phyloP scores from a whole-genome alignment of 2,329 filamentous ascomycete species.

The Blastomyces percursus region DNA sequence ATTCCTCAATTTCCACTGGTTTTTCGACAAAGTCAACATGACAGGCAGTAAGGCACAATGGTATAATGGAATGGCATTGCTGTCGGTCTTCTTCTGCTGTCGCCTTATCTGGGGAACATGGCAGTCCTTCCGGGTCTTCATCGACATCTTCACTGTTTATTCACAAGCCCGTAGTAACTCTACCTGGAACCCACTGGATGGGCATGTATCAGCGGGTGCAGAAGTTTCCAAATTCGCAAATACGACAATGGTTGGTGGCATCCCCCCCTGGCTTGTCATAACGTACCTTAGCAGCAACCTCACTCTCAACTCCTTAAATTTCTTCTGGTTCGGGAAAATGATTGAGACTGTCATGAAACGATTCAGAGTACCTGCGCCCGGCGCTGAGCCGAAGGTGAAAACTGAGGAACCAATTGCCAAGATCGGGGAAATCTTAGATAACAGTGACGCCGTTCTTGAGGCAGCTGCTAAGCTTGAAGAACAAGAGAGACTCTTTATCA shows the following conservation, averaged over 20 bases:
- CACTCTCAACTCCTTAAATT: constrained; percentile 51
- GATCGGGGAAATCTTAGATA: constrained; percentile 20
- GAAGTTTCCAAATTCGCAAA: constrained; percentile 42
- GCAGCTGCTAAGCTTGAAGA: constrained; percentile 16
- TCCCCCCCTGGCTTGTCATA: constrained; percentile 49
- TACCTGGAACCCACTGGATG: constrained; percentile 21
- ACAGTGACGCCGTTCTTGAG: constrained; percentile 28
- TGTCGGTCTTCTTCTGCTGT: constrained; percentile 50
- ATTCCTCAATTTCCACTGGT: constrained; percentile 60
- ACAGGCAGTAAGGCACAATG: constrained; percentile 51
- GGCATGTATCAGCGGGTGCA: constrained; percentile 29
- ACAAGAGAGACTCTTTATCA: constrained; percentile 13
- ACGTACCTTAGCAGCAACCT: constrained; percentile 50
- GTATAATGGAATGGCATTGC: constrained; percentile 52
- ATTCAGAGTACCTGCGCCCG: constrained; percentile 37
- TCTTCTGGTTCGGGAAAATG: constrained; percentile 59
- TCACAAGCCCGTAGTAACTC: constrained; percentile 29
- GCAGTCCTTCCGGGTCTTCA: constrained; percentile 47
- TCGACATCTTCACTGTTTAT: constrained; percentile 47
- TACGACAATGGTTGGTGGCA: constrained; percentile 23
- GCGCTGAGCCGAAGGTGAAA: constrained; percentile 9
- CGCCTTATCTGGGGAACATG: constrained; percentile 54
- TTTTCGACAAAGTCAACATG: constrained; percentile 56
- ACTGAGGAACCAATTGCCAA: constrained; percentile 17
- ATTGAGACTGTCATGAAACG: constrained; percentile 53